Evolutionary conservation across 1,139 yeast species (phyloP), one percentile per base, ranked within the genome.

Genomic region (Blastobotrys proliferans): DNA sequence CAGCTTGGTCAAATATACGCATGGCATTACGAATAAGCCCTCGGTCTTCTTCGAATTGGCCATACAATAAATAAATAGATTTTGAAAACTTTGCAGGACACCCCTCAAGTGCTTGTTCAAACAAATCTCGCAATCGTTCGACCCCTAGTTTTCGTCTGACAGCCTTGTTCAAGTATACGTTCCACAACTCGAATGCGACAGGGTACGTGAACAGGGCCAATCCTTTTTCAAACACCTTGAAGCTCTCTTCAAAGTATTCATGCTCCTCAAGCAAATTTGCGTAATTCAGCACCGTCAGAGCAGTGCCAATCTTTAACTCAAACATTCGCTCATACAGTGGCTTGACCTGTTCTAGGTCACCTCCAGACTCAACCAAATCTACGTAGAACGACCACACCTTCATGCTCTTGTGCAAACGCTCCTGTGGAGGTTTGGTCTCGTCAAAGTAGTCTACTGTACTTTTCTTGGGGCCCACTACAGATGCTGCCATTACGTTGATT

Each of bases 341-440:
- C 38, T 69, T 58, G 0, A 74, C 69, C 26, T 64, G 66, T 2
- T 60, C 67, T 6, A 72, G 45, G 28, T 77, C 75, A 4, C 76
- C 73, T 8, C 36, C 36, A 18, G 85, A 74, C 60, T 85, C 94
- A 17, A 83, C 70, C 21, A 86, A 61, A 55, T 87, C 96, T 27
- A 87, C 63, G 57, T 84, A 86, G 50, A 78, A 77, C 6, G 76
- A 66, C 96, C 96, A 88, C 3, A 87, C 62, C 46, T 74, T 76
- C 40, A 69, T 66, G 3, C 85, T 79, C 53, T 77, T 80, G 56
- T 76, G 79, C 3, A 83, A 56, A 20, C 86, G 64, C 25, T 73
- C 66, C 51, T 83, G 87, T 0, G 84, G 76, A 4, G 81, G 67
- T 1, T 71, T 48, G 1, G 67, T 56, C n/a, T 66, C 63, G 51